phyloP scores from a whole-genome alignment of 2,329 filamentous ascomycete species.

The Leptoxyphium fumago region DNA sequence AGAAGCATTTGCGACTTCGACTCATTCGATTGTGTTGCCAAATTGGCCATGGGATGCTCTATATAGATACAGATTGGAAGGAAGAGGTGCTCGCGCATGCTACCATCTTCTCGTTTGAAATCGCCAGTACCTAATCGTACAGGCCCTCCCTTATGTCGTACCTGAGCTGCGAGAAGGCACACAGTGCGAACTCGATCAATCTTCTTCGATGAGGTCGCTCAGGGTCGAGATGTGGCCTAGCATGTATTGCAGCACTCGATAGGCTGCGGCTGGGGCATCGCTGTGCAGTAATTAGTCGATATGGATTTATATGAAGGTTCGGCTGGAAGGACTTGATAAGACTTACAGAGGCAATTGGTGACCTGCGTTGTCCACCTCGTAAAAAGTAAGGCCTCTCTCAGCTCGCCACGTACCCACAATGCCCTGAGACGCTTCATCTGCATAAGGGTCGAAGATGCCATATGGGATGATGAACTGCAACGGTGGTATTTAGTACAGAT shows the following conservation, averaged over 20 bases:
- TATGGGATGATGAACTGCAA: slow-evolving; percentile 32
- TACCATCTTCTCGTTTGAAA: too few relatives aligned
- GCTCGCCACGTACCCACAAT: slow-evolving; percentile 33
- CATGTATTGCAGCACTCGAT: slow-evolving; percentile 28
- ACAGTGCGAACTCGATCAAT: neutral
- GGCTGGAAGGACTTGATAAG: neutral
- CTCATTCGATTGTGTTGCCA: too few relatives aligned
- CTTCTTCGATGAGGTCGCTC: slow-evolving; percentile 13
- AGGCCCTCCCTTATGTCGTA: too few relatives aligned
- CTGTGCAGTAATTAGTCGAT: slow-evolving; percentile 5
- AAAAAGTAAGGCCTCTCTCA: slow-evolving; percentile 33
- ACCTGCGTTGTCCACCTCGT: slow-evolving; percentile 26
- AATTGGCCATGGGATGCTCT: too few relatives aligned
- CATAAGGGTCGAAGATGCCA: slow-evolving; percentile 24
- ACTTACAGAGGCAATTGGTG: slow-evolving; percentile 38
- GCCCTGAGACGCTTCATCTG: slow-evolving; percentile 35
- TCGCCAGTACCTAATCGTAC: too few relatives aligned
- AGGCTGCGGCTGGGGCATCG: slow-evolving; percentile 28
- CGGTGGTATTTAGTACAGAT: slow-evolving; percentile 24
- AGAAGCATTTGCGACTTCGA: too few relatives aligned
- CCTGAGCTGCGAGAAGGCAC: too few relatives aligned
- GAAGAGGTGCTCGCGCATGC: too few relatives aligned
- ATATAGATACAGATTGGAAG: too few relatives aligned
- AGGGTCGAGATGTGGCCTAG: slow-evolving; percentile 25
- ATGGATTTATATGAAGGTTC: neutral